Conservation (phyloP, 2,329 filamentous ascomycete genomes). For the Aspergillus melleus region DNA sequence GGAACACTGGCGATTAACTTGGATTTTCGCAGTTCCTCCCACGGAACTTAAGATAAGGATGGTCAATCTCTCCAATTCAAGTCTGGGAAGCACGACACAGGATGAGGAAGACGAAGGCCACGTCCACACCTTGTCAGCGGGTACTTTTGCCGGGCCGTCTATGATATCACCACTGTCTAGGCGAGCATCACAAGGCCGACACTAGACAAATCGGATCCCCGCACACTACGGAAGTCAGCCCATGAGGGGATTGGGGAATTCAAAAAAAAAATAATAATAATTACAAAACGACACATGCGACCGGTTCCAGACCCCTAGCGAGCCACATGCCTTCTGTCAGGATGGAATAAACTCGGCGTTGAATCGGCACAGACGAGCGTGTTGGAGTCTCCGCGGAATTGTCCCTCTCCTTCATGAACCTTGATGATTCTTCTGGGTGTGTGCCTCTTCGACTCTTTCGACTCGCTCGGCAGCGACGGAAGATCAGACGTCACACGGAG, state of each 20-base stretch:
- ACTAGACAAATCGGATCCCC: conserved; percentile 1
- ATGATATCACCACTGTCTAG: conserved; percentile 9
- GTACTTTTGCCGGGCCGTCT: background rate
- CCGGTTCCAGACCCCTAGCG: too few relatives aligned
- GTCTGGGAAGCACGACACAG: background rate
- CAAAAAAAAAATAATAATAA: background rate
- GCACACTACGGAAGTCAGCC: conserved; percentile 2
- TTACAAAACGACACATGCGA: too few relatives aligned
- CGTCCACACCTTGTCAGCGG: background rate
- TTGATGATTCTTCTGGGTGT: background rate
- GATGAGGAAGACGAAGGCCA: background rate
- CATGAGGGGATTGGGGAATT: background rate
- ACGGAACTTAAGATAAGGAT: background rate
- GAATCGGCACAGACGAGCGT: background rate
- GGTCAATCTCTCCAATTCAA: background rate
- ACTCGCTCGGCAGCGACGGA: background rate
- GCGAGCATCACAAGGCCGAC: background rate
- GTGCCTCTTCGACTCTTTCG: background rate
- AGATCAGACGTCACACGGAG: background rate
- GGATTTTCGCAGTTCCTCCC: background rate
- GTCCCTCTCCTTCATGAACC: background rate
- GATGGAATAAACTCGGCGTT: background rate
- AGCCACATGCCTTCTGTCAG: too few relatives aligned
- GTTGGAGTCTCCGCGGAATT: conserved; percentile 8
- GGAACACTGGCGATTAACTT: background rate